phyloP scores from a whole-genome alignment of 2,329 filamentous ascomycete genomes.

The Fusarium odoratissimum region DNA sequence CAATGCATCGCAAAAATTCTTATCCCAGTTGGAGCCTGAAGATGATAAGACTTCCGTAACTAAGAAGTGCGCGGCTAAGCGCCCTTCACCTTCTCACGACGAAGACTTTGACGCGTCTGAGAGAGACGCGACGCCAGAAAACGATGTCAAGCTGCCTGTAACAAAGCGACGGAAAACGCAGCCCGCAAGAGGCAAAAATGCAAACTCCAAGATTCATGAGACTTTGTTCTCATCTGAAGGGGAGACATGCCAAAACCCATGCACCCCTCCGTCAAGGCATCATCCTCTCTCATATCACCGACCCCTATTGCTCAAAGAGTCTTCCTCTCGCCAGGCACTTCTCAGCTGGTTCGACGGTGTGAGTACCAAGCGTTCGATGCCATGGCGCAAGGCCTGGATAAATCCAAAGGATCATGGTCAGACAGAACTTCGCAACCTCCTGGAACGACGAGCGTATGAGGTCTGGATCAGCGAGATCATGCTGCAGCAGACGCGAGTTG shows the following conservation, averaged over 20 bases:
- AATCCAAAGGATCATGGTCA: constrained; percentile 51
- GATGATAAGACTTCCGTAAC: constrained; percentile 1
- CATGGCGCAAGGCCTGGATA: constrained; percentile 70
- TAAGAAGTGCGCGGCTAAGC: constrained; percentile 21
- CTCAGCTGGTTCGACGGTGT: constrained; percentile 65
- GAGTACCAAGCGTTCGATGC: constrained; percentile 63
- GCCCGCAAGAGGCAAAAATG: constrained; percentile 20
- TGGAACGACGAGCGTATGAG: constrained; percentile 70
- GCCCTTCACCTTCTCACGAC: constrained; percentile 16
- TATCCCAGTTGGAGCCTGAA: constrained; percentile 31
- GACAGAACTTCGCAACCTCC: constrained; percentile 52
- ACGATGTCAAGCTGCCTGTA: constrained; percentile 31
- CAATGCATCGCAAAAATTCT: constrained; percentile 35
- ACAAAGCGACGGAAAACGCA: constrained; percentile 41
- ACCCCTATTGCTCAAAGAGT: constrained; percentile 59
- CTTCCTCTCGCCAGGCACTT: constrained; percentile 51
- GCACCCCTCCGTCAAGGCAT: constrained; percentile 36
- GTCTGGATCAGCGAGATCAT: constrained; percentile 77
- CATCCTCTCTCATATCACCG: constrained; percentile 61
- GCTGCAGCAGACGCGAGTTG: constrained; percentile 74
- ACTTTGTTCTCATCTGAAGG: constrained; percentile 27
- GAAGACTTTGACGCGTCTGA: constrained; percentile 40
- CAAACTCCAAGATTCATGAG: constrained; percentile 24
- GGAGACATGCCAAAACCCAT: constrained; percentile 9
- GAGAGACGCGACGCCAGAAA: constrained; percentile 34